Percentiles rank a stretch among this genome's conserved stretches.
Evolutionary conservation across 805 yeast species (phyloP).

Genomic region (Yamadazyma takamatsuzukensis): DNA sequence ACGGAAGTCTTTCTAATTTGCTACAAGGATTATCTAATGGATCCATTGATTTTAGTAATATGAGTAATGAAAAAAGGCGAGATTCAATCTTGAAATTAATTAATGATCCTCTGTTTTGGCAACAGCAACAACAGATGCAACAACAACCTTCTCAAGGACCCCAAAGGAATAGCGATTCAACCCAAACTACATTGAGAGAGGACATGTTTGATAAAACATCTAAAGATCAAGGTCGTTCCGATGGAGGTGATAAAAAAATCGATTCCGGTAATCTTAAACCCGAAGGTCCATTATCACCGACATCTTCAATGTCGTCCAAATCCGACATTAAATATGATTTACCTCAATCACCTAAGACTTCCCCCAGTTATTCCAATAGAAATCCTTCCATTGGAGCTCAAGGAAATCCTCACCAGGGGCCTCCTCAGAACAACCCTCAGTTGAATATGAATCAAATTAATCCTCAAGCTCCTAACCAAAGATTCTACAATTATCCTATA

Average conservation of each 20-base stretch:
- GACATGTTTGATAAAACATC: slow-evolving; percentile 37
- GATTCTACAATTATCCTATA: slow-evolving; percentile 6
- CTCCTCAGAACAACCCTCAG: too few relatives aligned
- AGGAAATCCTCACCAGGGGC: neutral
- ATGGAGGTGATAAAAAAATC: slow-evolving; percentile 2
- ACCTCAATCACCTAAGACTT: slow-evolving; percentile 39
- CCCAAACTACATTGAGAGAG: slow-evolving; percentile 27
- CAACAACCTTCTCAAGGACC: slow-evolving; percentile 9
- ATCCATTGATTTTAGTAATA: slow-evolving; percentile 33
- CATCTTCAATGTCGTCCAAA: slow-evolving; percentile 33
- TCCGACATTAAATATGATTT: slow-evolving; percentile 30
- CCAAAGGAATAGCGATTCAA: slow-evolving; percentile 6
- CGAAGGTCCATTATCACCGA: slow-evolving; percentile 25
- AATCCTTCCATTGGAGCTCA: neutral
- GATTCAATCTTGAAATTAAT: slow-evolving; percentile 36
- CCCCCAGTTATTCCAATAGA: slow-evolving; percentile 18
- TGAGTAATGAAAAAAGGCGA: slow-evolving; percentile 38
- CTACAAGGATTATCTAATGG: slow-evolving; percentile 33
- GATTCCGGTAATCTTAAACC: slow-evolving; percentile 5
- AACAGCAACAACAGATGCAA: slow-evolving; percentile 8
- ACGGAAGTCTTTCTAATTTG: slow-evolving; percentile 28
- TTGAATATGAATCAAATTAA: slow-evolving; percentile 2
- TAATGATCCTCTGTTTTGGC: slow-evolving; percentile 23
- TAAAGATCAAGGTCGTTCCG: slow-evolving; percentile 1
- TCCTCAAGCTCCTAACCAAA: slow-evolving; percentile 2